Evolutionary conservation across 306 rosid genomes (phyloP), one percentile per base, ranked within the genome.

Genomic region (Rosa chinensis): DNA sequence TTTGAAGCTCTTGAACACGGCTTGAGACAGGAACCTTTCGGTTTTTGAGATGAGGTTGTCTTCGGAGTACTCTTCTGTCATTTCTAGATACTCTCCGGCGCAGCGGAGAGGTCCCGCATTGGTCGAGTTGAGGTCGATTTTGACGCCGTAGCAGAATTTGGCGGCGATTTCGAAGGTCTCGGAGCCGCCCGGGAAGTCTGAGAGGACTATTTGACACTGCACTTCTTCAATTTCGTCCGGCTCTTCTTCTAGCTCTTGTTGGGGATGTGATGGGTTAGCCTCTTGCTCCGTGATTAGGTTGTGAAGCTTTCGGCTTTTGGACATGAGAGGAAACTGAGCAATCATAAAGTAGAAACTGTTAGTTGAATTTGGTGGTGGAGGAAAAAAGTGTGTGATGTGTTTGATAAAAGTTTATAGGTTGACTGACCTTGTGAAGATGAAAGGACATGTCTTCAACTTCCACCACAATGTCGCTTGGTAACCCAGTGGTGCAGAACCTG

Each of bases 401-500:
- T 69, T 35, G 28, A 45, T 58, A n/a, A 69, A 21, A 44, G 32
- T 62, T 16, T 28, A 32, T 32, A 6, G 70, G 7, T 45, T 6
- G 20, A 35, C 76, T 82, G 37, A 92, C 99, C 99, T 93, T 95
- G 79, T 95, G 99, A 9, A 95, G 98, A 86, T 95, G 98, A 66
- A 95, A 95, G 47, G 87, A 66, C 99, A 95, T 95, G 88, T 93
- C 94, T 70, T 84, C 90, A 14, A 95, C 97, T 80, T 91, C 97
- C 3, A 93, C 78, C 49, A 90, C 93, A 89, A 95, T 90, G 97
- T 95, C 99, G 79, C 99, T 95, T 0, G 99, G 97, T 55, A 93
- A 85, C 17, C 99, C 99, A 18, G 94, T 95, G 35, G 99, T 95
- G 79, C 99, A 95, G 82, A 95, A 95, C 98, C 98, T 93, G 85